A percentile compares a stretch with the other conserved stretches of the same genome.
Conservation (phyloP, 148 eudicot genomes). For the Simmondsia chinensis region DNA sequence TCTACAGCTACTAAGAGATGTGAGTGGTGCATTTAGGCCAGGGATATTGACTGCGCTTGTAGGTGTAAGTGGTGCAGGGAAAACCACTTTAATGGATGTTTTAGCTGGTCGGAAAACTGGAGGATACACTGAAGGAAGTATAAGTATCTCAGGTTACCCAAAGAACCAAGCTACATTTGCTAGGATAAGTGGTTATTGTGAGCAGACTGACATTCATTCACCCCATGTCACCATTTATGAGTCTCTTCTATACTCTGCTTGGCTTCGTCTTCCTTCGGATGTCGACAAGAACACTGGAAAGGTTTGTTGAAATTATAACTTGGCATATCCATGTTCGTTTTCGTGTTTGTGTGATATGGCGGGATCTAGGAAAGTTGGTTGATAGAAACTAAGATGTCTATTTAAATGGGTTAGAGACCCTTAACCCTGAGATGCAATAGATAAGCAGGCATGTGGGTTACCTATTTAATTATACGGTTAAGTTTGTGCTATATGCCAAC, state of each 20-base stretch:
- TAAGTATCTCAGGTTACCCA: conserved; percentile 49
- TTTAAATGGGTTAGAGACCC: too few species aligned
- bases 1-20: conserved; percentile 49
- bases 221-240: conserved; percentile 66
- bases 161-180: conserved; percentile 70
- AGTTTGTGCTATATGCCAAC: too few species aligned
- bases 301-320: too few species aligned
- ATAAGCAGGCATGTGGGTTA: too few species aligned
- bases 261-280: conserved; percentile 60
- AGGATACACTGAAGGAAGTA: conserved; percentile 51
- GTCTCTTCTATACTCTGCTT: conserved; percentile 61
- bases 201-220: conserved; percentile 67
- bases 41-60: conserved; percentile 73
- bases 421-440: too few species aligned
- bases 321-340: too few species aligned
- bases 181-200: conserved; percentile 67
- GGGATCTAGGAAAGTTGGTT: too few species aligned
- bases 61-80: conserved; percentile 80
- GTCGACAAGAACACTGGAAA: conserved; percentile 29
- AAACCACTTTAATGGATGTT: conserved; percentile 71
- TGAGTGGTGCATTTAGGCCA: conserved; percentile 68
- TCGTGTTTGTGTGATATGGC: too few species aligned
- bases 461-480: too few species aligned
- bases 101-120: conserved; percentile 67
- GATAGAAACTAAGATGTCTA: too few species aligned